phyloP scores from a whole-genome alignment of 148 eudicot species.

The Salicornia ramosissima region DNA sequence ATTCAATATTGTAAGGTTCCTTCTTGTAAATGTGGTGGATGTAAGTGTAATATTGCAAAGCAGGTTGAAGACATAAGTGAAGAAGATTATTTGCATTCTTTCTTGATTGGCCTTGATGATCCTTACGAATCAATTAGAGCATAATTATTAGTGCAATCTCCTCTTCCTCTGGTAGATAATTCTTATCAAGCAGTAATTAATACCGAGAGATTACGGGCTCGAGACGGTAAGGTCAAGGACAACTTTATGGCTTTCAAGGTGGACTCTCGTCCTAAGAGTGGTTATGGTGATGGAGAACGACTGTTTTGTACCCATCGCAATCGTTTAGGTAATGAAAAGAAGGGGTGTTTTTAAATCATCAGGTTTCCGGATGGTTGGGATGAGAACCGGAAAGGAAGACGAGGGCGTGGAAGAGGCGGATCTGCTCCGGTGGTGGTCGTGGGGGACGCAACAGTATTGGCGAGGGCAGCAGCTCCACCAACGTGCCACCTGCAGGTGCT shows the following conservation, averaged over 20 bases:
- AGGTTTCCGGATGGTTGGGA: not conserved
- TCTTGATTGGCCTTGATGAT: too few species aligned
- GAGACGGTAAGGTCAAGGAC: not conserved
- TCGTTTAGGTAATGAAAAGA: not conserved
- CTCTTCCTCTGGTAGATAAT: not conserved
- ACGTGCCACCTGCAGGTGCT: too few species aligned
- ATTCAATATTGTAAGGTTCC: too few species aligned
- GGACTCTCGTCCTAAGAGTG: too few species aligned
- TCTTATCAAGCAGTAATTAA: not conserved
- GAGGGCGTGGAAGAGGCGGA: not conserved
- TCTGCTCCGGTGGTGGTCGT: not conserved
- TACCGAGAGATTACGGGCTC: not conserved
- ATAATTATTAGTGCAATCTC: not conserved
- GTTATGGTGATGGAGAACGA: not conserved
- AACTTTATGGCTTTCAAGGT: not conserved
- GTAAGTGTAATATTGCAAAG: too few species aligned
- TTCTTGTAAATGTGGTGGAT: too few species aligned
- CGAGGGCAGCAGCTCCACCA: too few species aligned
- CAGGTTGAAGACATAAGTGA: too few species aligned
- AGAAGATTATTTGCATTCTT: too few species aligned
- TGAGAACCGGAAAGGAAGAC: not conserved
- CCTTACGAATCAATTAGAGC: too few species aligned
- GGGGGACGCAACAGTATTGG: too few species aligned
- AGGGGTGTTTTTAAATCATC: not conserved
- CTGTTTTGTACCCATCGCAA: not conserved